Evolutionary conservation across 495 filamentous ascomycete species (phyloP).

Genomic region (Aspergillus haitiensis): DNA sequence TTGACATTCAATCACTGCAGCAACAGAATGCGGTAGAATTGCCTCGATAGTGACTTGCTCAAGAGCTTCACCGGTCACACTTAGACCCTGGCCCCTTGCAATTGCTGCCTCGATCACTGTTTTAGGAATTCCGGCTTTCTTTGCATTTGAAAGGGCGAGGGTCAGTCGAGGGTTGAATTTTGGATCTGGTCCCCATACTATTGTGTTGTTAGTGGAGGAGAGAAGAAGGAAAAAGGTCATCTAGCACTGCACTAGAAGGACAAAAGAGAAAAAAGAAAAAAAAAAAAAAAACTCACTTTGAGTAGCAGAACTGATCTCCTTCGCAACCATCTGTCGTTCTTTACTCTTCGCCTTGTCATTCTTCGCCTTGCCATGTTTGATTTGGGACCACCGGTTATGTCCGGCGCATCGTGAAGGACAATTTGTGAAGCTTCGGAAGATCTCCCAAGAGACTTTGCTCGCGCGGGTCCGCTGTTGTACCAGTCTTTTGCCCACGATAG

Average conservation of each 20-base stretch:
- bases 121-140: constrained; percentile 85
- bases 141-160: constrained; percentile 70
- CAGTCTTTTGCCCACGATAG: constrained; percentile 22
- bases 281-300: constrained; percentile 45
- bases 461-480: constrained; percentile 14
- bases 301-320: constrained; percentile 55
- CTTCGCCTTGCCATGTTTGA: constrained; percentile 88
- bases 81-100: constrained; percentile 80
- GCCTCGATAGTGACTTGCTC: constrained; percentile 79
- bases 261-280: constrained; percentile 5
- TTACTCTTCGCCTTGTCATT: constrained; percentile 62
- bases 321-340: constrained; percentile 48
- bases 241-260: too few species aligned
- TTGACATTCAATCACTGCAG: constrained; percentile 77
- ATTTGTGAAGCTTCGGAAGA: constrained; percentile 51
- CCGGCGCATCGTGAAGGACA: constrained; percentile 57
- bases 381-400: constrained; percentile 92
- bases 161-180: constrained; percentile 73
- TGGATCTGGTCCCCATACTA: constrained; percentile 67
- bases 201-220: constrained; percentile 5
- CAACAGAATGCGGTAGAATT: constrained; percentile 74
- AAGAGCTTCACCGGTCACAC: constrained; percentile 65
- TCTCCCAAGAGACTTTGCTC: constrained; percentile 20
- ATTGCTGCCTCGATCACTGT: constrained; percentile 78
- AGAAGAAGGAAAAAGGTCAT: constrained; percentile 6